phyloP scores from a whole-genome alignment of 441 rosid species.

The Jatropha podagrica region DNA sequence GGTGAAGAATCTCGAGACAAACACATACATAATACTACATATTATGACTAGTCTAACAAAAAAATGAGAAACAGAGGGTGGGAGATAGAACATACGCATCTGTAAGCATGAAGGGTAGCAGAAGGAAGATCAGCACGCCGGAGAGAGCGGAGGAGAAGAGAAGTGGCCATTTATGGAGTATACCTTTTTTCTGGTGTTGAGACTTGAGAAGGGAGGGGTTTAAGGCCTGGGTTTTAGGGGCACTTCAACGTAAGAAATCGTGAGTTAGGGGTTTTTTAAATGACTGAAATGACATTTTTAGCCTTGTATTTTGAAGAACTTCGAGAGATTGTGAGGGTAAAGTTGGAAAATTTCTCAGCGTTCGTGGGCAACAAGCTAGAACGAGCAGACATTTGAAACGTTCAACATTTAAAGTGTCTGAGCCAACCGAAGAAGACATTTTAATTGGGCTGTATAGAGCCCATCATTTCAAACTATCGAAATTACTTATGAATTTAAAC shows the following conservation, averaged over 20 bases:
- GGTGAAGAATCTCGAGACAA: not conserved
- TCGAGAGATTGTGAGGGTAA: not conserved
- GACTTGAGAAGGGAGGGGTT: not conserved
- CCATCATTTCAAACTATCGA: too few relatives aligned
- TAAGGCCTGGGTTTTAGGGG: not conserved
- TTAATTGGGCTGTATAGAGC: too few relatives aligned
- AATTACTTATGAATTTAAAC: too few relatives aligned
- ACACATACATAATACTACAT: not conserved
- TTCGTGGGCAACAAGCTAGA: not conserved
- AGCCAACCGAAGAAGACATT: too few relatives aligned
- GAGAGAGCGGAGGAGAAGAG: slow-evolving; percentile 12
- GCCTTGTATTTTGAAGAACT: not conserved
- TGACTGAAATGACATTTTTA: not conserved
- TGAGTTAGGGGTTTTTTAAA: not conserved
- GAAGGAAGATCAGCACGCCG: not conserved
- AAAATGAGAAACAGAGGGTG: not conserved
- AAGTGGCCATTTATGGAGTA: slow-evolving; percentile 2
- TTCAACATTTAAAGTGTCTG: too few relatives aligned
- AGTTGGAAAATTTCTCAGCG: not conserved
- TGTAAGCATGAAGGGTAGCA: not conserved
- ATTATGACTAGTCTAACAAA: too few relatives aligned
- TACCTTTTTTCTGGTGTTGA: not conserved
- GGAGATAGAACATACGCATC: slow-evolving; percentile 2
- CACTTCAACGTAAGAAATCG: not conserved
- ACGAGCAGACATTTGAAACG: not conserved